Evolutionary conservation across 768 basidiomycete genomes (phyloP), one percentile per base, ranked within the genome.

Genomic region (Tubosaeta brunneosetosa): DNA sequence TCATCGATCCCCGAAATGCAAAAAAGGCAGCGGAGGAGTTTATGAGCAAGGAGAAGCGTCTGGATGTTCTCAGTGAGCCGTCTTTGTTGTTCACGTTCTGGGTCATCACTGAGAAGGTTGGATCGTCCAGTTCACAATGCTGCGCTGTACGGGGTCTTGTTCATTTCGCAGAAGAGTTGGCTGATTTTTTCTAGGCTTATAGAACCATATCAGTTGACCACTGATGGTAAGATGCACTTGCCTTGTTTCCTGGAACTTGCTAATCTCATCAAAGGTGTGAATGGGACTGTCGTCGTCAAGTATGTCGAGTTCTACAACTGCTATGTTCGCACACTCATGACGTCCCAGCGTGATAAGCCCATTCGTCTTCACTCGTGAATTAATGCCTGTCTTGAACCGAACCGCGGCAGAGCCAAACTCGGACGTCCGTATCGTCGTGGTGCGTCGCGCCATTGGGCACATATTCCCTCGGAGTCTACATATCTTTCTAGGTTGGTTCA

Each of bases 341-440:
- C 13, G 6, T 50, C 27, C 37, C 65, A 66, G 80, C 66, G 69
- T 80, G 69, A 55, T 86, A 67, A 49, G 81, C 68, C 82, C 82
- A 64, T 62, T 81, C 50, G 73, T 78, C 13, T 75, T 86, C 55
- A 84, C 81, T 9, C 65, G 72, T 19, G 72, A 75, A 4, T 72
- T 86, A 7, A 70, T 84, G 34, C 80, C 84, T 3, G 61, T 84
- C 3, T 60, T 86, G 44, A 68, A 66, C 37, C 64, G 70, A 48
- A 85, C 85, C 1, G 77, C 81, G 0, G 56, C 70, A 16, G 64
- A 74, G 43, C 66, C 73, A 0, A 67, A 68, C 22, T 73, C 81
- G 0, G 85, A 86, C 53, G 84, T 85, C 44, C 78, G 85, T 16
- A 73, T 87, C 13, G 73, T 85, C 10, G 76, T 79, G 50, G 84